These are phyloP conservation scores for Adiantum capillusveneris DNA, from an alignment of 75 land plant species.

Conservation along the genomic window DNA sequence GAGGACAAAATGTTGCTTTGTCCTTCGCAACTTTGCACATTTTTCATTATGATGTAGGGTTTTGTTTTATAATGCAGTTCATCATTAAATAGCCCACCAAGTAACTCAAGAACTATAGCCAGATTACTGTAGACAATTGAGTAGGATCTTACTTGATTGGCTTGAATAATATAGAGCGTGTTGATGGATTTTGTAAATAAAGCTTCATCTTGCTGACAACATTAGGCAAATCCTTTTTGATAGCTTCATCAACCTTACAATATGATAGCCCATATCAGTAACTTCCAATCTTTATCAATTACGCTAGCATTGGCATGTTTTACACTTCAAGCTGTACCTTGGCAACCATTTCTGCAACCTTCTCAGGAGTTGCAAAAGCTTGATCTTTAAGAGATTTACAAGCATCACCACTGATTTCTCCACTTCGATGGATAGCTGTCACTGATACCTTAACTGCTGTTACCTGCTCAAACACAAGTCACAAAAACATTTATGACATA, in stretches of 20 bases:
- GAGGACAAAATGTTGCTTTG: too few relatives aligned
- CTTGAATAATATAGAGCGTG: conserved; percentile 81
- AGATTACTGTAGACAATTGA: too few relatives aligned
- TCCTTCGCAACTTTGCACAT: too few relatives aligned
- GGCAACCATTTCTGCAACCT: conserved; percentile 79
- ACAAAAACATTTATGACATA: conserved; percentile 2
- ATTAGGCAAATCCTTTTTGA: conserved; percentile 62
- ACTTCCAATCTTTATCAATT: too few relatives aligned
- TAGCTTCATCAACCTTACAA: conserved; percentile 47
- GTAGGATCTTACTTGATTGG: conserved; percentile 69
- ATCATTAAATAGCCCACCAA: too few relatives aligned
- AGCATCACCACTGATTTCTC: conserved; percentile 36
- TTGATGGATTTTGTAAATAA: conserved; percentile 77
- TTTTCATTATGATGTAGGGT: too few relatives aligned
- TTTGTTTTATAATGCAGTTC: too few relatives aligned
- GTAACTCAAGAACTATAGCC: too few relatives aligned
- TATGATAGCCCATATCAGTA: not conserved
- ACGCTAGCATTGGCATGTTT: not conserved
- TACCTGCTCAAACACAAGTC: conserved; percentile 28
- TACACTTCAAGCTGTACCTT: conserved; percentile 32
- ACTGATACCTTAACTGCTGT: conserved; percentile 82
- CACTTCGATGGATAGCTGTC: conserved; percentile 42
- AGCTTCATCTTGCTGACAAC: conserved; percentile 83
- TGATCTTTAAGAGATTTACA: conserved; percentile 73
- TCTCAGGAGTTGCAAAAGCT: conserved; percentile 94